phyloP scores from a whole-genome alignment of 2,329 filamentous ascomycete species.

The Fusarium protoensiforme region DNA sequence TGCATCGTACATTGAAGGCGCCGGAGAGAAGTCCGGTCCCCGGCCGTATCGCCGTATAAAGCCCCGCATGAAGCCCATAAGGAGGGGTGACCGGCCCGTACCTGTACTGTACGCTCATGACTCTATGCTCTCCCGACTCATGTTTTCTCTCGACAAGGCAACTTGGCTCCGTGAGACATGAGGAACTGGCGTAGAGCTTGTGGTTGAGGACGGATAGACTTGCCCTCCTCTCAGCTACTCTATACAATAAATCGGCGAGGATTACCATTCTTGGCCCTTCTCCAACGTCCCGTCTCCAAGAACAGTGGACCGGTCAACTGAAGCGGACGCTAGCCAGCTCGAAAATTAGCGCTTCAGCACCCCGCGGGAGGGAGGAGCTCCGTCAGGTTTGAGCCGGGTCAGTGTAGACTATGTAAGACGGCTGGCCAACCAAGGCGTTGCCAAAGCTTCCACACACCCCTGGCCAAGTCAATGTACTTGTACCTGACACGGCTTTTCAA shows the following conservation, averaged over 20 bases:
- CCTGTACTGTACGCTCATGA: neutral
- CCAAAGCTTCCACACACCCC: neutral
- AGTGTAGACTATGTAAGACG: neutral
- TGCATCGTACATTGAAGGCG: neutral
- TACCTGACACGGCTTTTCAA: neutral
- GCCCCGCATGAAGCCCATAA: constrained; percentile 8
- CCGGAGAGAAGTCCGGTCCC: constrained; percentile 33
- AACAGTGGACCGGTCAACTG: neutral
- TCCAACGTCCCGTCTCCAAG: constrained; percentile 29
- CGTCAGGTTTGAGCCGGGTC: neutral
- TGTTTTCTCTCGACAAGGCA: neutral
- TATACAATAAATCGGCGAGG: constrained; percentile 7
- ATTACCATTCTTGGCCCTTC: constrained; percentile 18
- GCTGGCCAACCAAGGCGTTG: neutral
- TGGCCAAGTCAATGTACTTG: neutral
- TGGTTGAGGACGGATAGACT: neutral
- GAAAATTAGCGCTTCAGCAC: constrained; percentile 17
- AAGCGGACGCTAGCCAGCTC: constrained; percentile 1
- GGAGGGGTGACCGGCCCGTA: constrained; percentile 5
- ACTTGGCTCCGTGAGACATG: neutral
- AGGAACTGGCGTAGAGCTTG: neutral
- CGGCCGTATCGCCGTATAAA: constrained; percentile 2
- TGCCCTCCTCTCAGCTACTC: neutral
- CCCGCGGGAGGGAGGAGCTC: constrained; percentile 24
- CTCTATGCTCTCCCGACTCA: neutral